Base-by-base conservation (phyloP, 805 yeast species). In the Suhomyces kilbournensis region DNA sequence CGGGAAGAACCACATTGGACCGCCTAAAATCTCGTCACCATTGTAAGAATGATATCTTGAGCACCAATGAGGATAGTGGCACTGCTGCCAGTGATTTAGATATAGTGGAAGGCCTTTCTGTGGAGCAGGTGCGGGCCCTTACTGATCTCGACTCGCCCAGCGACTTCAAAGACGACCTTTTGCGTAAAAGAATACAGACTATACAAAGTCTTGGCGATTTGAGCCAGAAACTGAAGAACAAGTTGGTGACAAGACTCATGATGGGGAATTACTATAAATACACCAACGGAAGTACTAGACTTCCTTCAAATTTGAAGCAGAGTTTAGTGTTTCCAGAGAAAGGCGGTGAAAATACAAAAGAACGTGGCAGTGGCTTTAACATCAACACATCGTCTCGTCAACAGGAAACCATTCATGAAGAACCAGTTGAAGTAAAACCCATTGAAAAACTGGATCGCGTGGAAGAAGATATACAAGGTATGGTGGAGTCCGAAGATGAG, bases 191-290 rank as follows among this genome's bases (percentile, higher is more conserved):
- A 60, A 83, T 83, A 44, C 82, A 76, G 58, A 65, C 66, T 48
- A 81, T 81, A 50, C 74, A 80, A 47, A 60, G 63, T 3, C 62
- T 76, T 49, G 59, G 57, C 8, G 62, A 64, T 39, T 56, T 81
- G 38, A 61, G 67, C 26, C 80, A 81, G 49, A 53, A 63, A 34
- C 72, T 74, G 66, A 76, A 80, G 56, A 74, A 80, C 52, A 72
- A 70, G 59, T 60, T 85, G 53, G 82, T 84, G 15, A 88, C 87
- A 44, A 75, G 79, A 54, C 68, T 86, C 49, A 85, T 85, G 90
- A 83, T 86, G 80, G 82, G 86, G 7, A 81, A 87, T 44, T 83
- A 81, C 54, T 77, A 80, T 53, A 81, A 79, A 53, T 81, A 78
- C 55, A 63, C 76, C 32, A 69, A 70, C 51, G 67, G 64, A 59